Base-by-base conservation (phyloP, 2,329 filamentous ascomycete genomes). In the Chaetomiaceae sp. region DNA sequence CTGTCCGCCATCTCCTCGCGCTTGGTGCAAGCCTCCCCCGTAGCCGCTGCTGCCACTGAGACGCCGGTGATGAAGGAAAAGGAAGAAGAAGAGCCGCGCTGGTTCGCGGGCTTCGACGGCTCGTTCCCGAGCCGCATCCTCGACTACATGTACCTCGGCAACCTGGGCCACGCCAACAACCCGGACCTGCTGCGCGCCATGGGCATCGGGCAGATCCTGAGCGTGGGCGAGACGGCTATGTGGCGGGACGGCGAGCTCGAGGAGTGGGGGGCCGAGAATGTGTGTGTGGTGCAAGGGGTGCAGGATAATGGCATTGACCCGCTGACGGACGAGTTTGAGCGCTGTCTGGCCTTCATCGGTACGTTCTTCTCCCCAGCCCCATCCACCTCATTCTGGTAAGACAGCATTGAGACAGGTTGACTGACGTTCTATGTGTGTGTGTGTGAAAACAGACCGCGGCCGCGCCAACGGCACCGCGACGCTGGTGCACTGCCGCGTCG, bases 251-350 rank as follows among this genome's bases (percentile, higher is more conserved):
- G 81, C 4, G 79, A 88, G 48, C 68, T 81, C 41, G 78, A 85
- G 29, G 69, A 72, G 38, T 95, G 89, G 88, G 86, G 85, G 0
- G 58, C 68, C 10, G 83, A 91, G 29, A 93, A 94, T 55, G 69
- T 95, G 15, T 81, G 93, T 61, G 77, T 84, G 57, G 78, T 98
- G 27, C 83, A 91, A 60, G 79, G 84, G 12, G 88, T 98, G 6
- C 93, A 97, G 62, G 93, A 98, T 61, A 98, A 98, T 60, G 93
- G 93, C 4, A 93, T 97, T 51, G 93, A 98, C 65, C 85, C 90
- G 4, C 69, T 98, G 58, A 94, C 83, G 26, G 79, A 85, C 27
- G 86, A 96, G 56, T 95, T 97, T 65, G 78, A 82, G 56, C 76
- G 84, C 32, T 97, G 91, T 61, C 73, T 98, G 37, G 81, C 86